These are phyloP conservation scores for Secale cereale DNA, from an alignment of 176 grass and related monocot genomes.

Conservation along the genomic window DNA sequence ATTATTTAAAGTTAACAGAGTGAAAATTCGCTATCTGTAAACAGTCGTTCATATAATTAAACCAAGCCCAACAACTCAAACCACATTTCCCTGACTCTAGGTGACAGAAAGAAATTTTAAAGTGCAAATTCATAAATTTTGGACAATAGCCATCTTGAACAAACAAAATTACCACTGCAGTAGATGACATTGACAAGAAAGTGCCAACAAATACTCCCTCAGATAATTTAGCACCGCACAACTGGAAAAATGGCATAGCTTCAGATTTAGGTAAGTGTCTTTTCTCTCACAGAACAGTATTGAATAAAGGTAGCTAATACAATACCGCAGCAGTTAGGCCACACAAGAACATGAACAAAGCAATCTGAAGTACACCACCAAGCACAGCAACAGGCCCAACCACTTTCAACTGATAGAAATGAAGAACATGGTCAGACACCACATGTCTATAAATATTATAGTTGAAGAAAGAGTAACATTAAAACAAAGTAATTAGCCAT, in stretches of 20 bases:
- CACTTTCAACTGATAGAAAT: constrained; percentile 66
- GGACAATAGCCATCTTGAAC: neutral
- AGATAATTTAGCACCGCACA: constrained; percentile 87
- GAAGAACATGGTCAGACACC: constrained; percentile 21
- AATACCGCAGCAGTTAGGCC: constrained; percentile 93
- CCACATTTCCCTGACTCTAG: constrained; percentile 7
- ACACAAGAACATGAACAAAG: constrained; percentile 95
- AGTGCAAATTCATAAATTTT: neutral
- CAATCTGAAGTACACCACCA: constrained; percentile 97
- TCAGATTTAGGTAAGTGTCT: neutral
- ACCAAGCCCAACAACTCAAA: neutral
- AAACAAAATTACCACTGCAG: constrained; percentile 88
- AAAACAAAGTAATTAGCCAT: constrained; percentile 4
- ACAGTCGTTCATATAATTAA: neutral
- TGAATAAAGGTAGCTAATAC: neutral
- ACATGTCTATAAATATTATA: constrained; percentile 18
- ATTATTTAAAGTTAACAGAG: neutral
- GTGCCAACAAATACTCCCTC: constrained; percentile 97
- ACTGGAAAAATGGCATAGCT: constrained; percentile 37
- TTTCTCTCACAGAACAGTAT: constrained; percentile 14
- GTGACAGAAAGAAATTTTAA: neutral
- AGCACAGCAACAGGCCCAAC: constrained; percentile 88
- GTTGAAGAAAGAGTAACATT: constrained; percentile 1
- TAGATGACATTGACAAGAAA: constrained; percentile 98
- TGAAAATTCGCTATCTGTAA: neutral